A percentile compares a stretch with the other conserved stretches of the same genome.
Evolutionary conservation across 2,329 filamentous ascomycete species (phyloP).

Genomic region (Fusarium sacchari): DNA sequence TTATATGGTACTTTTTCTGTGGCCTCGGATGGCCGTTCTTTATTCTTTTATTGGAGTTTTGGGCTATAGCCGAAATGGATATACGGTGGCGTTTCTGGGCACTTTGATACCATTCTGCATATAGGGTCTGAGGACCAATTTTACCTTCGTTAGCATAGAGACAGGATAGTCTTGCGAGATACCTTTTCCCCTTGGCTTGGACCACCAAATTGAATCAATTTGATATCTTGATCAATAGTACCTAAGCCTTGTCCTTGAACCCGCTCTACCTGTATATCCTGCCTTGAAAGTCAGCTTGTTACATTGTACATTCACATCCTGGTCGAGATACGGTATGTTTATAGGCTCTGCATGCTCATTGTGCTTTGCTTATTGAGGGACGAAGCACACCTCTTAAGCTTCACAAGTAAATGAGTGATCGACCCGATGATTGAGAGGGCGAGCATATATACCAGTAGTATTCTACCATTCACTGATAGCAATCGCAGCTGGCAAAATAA

Average conservation of each 20-base stretch:
- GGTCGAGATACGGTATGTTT: neutral
- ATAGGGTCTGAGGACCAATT: slow-evolving; percentile 28
- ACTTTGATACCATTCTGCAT: slow-evolving; percentile 45
- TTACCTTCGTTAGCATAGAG: slow-evolving; percentile 31
- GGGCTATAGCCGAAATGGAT: slow-evolving; percentile 18
- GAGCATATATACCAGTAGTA: neutral
- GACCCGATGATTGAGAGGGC: neutral
- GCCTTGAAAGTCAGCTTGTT: neutral
- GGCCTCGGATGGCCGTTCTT: slow-evolving; percentile 2
- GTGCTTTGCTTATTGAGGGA: neutral
- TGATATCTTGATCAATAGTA: neutral
- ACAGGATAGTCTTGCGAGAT: slow-evolving; percentile 26
- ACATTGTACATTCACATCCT: neutral
- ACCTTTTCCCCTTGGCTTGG: slow-evolving; percentile 10
- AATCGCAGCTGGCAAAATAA: neutral
- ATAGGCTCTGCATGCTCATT: neutral
- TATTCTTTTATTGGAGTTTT: slow-evolving; percentile 31
- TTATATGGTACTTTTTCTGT: slow-evolving; percentile 4
- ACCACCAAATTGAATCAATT: slow-evolving; percentile 20
- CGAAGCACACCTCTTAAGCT: neutral
- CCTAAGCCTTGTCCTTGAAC: neutral
- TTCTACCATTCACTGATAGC: neutral
- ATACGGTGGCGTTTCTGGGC: slow-evolving; percentile 36
- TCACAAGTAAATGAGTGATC: neutral
- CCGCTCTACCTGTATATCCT: neutral